A percentile compares a stretch with the other conserved stretches of the same genome.
Conservation (phyloP, 495 filamentous ascomycete species). For the Aspergillus ostianus region DNA sequence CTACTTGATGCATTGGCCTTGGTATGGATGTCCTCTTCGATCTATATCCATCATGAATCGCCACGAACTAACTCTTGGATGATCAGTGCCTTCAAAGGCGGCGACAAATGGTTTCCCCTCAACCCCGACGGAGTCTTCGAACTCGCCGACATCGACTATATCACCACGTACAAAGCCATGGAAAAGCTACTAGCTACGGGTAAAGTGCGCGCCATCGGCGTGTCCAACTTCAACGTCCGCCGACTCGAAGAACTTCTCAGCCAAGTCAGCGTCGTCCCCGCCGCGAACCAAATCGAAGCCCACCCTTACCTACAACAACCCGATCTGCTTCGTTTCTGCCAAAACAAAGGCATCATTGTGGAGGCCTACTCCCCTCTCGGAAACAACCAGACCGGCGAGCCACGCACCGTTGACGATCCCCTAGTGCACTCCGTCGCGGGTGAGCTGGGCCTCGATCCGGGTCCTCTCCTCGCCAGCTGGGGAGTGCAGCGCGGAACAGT, state of each 20-base stretch:
- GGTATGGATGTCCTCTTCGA: constrained; percentile 1
- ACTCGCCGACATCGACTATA: constrained; percentile 43
- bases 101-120: constrained; percentile 43
- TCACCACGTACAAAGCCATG: constrained; percentile 65
- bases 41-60: background rate
- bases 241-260: constrained; percentile 42
- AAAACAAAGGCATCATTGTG: constrained; percentile 51
- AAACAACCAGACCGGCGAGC: constrained; percentile 41
- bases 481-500: constrained; percentile 49
- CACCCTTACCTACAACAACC: constrained; percentile 62
- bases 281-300: constrained; percentile 60
- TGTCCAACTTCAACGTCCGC: constrained; percentile 55
- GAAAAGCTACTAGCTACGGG: constrained; percentile 55
- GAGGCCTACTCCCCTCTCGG: constrained; percentile 61
- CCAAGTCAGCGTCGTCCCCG: constrained; percentile 41
- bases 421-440: constrained; percentile 35
- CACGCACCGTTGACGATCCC: constrained; percentile 38
- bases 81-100: constrained; percentile 23
- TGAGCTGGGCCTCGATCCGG: constrained; percentile 35
- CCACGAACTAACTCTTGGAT: background rate
- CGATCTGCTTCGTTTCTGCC: constrained; percentile 45
- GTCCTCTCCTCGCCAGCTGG: constrained; percentile 46
- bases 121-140: constrained; percentile 33
- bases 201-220: constrained; percentile 57
- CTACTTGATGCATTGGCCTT: constrained; percentile 70